phyloP scores from a whole-genome alignment of 139 green algal species.

The Astrephomene gubernaculifera region DNA sequence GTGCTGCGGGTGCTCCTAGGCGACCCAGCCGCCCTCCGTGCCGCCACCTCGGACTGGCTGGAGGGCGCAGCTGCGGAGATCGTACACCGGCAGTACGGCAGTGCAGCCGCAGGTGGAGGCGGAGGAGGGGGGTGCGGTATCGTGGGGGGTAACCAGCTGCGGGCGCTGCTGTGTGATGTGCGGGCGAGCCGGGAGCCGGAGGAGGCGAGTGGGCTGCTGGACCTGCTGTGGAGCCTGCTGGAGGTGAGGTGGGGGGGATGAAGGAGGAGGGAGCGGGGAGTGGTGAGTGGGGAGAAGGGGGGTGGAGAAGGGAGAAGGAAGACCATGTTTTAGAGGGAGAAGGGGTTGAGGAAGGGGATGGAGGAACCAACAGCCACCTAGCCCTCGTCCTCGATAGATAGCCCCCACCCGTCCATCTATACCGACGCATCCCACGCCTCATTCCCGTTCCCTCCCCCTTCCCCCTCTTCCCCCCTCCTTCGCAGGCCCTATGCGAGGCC shows the following conservation, averaged over 20 bases:
- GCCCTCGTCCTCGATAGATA: too few relatives aligned
- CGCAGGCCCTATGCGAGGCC: slow-evolving; percentile 35
- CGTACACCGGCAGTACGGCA: slow-evolving; percentile 39
- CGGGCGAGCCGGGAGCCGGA: slow-evolving; percentile 9
- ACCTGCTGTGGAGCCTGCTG: slow-evolving; percentile 48
- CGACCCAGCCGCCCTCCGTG: slow-evolving; percentile 47
- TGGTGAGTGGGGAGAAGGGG: not conserved
- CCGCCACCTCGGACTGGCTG: slow-evolving; percentile 60
- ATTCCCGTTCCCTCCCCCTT: not conserved
- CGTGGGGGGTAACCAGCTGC: slow-evolving; percentile 49
- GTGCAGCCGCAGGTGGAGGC: not conserved
- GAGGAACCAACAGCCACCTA: too few relatives aligned
- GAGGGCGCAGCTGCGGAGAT: slow-evolving; percentile 74
- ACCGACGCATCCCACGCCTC: not conserved
- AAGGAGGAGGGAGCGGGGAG: not conserved
- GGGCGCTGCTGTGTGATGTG: slow-evolving; percentile 52
- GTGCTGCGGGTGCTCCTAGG: slow-evolving; percentile 67
- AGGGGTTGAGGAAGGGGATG: too few relatives aligned
- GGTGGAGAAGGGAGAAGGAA: not conserved
- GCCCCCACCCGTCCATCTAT: not conserved
- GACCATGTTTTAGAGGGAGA: not conserved
- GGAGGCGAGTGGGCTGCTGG: slow-evolving; percentile 31
- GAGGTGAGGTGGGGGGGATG: not conserved
- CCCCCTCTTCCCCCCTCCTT: not conserved
- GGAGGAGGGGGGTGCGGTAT: slow-evolving; percentile 3